These are phyloP conservation scores for Phenoliferia sp. DNA, from an alignment of 1,284 basidiomycete species.

Conservation along the genomic window DNA sequence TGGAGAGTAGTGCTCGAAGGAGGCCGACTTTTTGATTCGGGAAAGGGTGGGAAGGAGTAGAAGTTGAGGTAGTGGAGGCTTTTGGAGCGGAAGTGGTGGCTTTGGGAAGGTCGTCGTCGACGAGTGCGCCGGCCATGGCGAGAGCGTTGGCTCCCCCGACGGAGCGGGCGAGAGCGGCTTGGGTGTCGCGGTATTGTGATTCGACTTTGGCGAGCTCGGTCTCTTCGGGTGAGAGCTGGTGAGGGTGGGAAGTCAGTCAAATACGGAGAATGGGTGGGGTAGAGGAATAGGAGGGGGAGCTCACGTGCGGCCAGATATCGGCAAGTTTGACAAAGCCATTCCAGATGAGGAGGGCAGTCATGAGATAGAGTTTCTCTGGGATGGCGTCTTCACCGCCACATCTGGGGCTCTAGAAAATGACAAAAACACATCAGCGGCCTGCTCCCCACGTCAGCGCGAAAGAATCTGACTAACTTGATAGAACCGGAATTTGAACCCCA, in stretches of 20 bases:
- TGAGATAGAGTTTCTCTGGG: conserved; percentile 70
- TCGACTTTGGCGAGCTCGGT: conserved; percentile 64
- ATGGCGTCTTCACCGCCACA: conserved; percentile 49
- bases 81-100: not conserved
- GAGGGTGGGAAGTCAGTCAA: too few relatives aligned
- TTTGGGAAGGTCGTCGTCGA: conserved; percentile 52
- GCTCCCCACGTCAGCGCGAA: conserved; percentile 28
- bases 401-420: too few relatives aligned
- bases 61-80: conserved; percentile 8
- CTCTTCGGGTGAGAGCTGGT: conserved; percentile 67
- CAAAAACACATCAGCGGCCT: conserved; percentile 20
- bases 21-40: conserved; percentile 80
- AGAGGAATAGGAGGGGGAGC: conserved; percentile 32
- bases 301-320: conserved; percentile 79
- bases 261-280: not conserved
- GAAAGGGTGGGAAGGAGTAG: conserved; percentile 12
- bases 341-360: conserved; percentile 81
- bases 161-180: conserved; percentile 57
- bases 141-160: conserved; percentile 61
- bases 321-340: conserved; percentile 78
- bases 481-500: conserved; percentile 91
- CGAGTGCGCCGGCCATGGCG: conserved; percentile 82
- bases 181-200: conserved; percentile 54
- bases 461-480: conserved; percentile 61
- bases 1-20: conserved; percentile 70